These are phyloP conservation scores for Chytriomyces sp. DNA, from an alignment of 192 early-diverging fungal genomes.

Conservation along the genomic window DNA sequence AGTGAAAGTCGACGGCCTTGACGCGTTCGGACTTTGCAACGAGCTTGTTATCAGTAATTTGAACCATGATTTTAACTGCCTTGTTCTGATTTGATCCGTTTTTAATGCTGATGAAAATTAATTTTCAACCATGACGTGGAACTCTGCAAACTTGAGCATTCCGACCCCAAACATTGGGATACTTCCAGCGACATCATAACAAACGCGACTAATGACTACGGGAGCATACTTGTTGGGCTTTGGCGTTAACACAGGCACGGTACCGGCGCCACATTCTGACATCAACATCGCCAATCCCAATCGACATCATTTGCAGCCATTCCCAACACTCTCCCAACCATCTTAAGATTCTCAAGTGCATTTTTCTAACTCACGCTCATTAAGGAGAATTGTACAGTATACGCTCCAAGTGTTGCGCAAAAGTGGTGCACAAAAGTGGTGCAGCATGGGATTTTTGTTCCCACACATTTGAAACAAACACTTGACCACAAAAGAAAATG, in stretches of 20 bases:
- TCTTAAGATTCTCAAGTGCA: no score
- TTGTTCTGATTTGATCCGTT: no score
- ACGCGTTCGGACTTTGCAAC: not conserved
- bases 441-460: no score
- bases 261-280: constrained; percentile 42
- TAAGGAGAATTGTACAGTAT: not conserved
- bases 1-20: not conserved
- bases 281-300: constrained; percentile 45
- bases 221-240: not conserved
- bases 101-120: no score
- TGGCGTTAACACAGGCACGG: constrained; percentile 22
- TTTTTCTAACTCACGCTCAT: not conserved
- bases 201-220: not conserved
- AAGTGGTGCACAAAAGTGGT: no score
- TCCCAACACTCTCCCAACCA: constrained; percentile 21
- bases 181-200: not conserved
- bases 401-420: no score
- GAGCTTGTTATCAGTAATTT: not conserved
- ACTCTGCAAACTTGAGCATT: no score
- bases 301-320: constrained; percentile 40
- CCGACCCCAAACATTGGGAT: constrained; percentile 1
- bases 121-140: constrained; percentile 31
- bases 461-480: no score
- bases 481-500: no score
- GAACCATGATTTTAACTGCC: no score